These are phyloP conservation scores for Zymoseptoria pseudotritici DNA, from an alignment of 2,329 filamentous ascomycete species.

Conservation along the genomic window DNA sequence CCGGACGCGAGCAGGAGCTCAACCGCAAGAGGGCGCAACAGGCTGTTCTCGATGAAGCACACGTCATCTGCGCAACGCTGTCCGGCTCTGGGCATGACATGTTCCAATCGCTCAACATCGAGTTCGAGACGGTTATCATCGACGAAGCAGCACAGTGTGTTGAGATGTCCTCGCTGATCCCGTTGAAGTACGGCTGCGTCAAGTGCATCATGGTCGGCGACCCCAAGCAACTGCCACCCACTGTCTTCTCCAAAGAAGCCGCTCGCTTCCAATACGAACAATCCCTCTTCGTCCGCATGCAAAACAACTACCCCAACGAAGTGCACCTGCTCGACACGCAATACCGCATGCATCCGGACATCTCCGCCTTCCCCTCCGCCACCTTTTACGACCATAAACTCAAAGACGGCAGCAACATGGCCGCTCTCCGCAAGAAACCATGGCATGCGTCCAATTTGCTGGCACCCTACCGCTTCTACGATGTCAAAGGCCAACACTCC, in stretches of 20 bases:
- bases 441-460: slow-evolving; percentile 82
- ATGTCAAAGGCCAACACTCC: slow-evolving; percentile 81
- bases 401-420: slow-evolving; percentile 65
- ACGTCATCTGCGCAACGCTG: slow-evolving; percentile 90
- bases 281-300: slow-evolving; percentile 97
- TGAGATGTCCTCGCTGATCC: slow-evolving; percentile 91
- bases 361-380: slow-evolving; percentile 80
- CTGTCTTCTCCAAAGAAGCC: slow-evolving; percentile 88
- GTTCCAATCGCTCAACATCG: slow-evolving; percentile 87
- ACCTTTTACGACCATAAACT: slow-evolving; percentile 89
- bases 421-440: slow-evolving; percentile 61
- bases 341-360: slow-evolving; percentile 98
- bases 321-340: slow-evolving; percentile 95
- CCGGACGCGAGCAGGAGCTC: slow-evolving; percentile 77
- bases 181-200: slow-evolving; percentile 91
- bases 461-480: slow-evolving; percentile 93
- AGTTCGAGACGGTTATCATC: slow-evolving; percentile 97
- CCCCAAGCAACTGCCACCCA: slow-evolving; percentile 93
- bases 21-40: slow-evolving; percentile 79
- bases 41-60: slow-evolving; percentile 79
- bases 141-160: slow-evolving; percentile 98
- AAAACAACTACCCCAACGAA: slow-evolving; percentile 77
- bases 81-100: slow-evolving; percentile 96
- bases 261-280: slow-evolving; percentile 93
- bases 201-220: slow-evolving; percentile 97